Base-by-base conservation (phyloP, 805 yeast species). In the Saturnispora zaruensis region DNA sequence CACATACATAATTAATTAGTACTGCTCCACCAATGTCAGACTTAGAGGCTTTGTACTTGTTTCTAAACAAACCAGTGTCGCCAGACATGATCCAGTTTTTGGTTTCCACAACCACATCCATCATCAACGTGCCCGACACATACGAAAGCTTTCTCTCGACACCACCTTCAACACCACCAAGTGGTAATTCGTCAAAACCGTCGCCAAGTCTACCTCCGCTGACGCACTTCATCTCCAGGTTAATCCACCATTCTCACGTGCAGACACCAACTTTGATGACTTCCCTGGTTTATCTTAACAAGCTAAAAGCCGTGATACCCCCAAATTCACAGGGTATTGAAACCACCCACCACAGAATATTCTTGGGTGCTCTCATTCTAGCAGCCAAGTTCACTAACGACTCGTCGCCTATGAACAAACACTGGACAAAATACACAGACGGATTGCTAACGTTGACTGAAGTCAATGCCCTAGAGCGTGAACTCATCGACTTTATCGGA, bases 181-280 rank as follows among this genome's bases (percentile, higher is more conserved):
- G 9, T 18, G 20, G 13, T 28, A 13, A n/a, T 18, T 36, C 21
- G 23, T 23, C 42, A 21, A 38, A 23, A 16, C 4, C 32, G 5
- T 49, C 58, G 14, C 45, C 60, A 18, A 54, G 55, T 25, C 60
- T 67, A 14, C 79, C 79, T 3, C 63, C 82, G 0, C 70, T 87
- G 43, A 68, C 69, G 41, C 67, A 68, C 23, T 91, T 93, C 70
- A 90, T 93, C 57, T 75, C 80, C 53, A 77, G 75, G 25, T 70
- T 91, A 54, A 82, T 91, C 58, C 73, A 73, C 49, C 81, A 85
- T 60, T 87, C 97, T 6, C 89, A 90, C 64, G 98, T 91, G 40
- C 96, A 89, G 67, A 86, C 96, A 4, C 88, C 97, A 33, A 91
- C 98, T 0, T 74, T 91, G 55, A 91, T 93, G 98, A 82, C 97